These are phyloP conservation scores for Quercus lobata DNA, from an alignment of 331 rosid species.

Conservation along the genomic window DNA sequence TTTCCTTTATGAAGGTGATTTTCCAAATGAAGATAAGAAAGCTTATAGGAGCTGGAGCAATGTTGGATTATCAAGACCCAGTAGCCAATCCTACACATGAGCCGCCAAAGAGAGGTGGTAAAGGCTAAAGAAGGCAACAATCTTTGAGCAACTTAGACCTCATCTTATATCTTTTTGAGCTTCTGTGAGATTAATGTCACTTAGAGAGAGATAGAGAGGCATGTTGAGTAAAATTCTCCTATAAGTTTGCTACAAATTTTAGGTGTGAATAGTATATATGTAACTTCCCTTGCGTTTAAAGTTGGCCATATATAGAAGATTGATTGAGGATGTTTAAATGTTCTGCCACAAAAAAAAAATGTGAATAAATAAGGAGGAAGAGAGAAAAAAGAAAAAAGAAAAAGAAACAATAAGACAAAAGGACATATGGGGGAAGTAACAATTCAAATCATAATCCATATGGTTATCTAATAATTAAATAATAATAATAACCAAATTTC, in stretches of 20 bases:
- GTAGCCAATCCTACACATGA: slow-evolving; percentile 49
- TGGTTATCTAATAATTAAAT: too few relatives aligned
- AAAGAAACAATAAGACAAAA: too few relatives aligned
- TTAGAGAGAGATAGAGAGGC: not conserved
- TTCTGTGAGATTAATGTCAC: not conserved
- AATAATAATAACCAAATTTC: too few relatives aligned
- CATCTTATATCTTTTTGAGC: not conserved
- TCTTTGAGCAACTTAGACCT: not conserved
- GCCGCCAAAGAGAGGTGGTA: slow-evolving; percentile 29
- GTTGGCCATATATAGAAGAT: not conserved
- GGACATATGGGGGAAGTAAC: too few relatives aligned
- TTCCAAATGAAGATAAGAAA: slow-evolving; percentile 36
- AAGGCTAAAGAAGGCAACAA: slow-evolving; percentile 6
- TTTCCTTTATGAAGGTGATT: slow-evolving; percentile 3
- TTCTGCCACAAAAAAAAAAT: too few relatives aligned
- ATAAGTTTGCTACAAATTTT: not conserved
- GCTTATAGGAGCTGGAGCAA: slow-evolving; percentile 31
- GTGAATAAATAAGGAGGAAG: not conserved
- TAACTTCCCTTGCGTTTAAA: not conserved
- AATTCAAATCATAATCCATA: too few relatives aligned
- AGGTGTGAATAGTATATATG: not conserved
- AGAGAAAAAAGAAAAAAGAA: too few relatives aligned
- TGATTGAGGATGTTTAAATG: too few relatives aligned
- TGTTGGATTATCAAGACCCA: slow-evolving; percentile 51
- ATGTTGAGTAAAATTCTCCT: not conserved